phyloP scores from a whole-genome alignment of 192 early-diverging fungal species.

The Linnemannia elongata region DNA sequence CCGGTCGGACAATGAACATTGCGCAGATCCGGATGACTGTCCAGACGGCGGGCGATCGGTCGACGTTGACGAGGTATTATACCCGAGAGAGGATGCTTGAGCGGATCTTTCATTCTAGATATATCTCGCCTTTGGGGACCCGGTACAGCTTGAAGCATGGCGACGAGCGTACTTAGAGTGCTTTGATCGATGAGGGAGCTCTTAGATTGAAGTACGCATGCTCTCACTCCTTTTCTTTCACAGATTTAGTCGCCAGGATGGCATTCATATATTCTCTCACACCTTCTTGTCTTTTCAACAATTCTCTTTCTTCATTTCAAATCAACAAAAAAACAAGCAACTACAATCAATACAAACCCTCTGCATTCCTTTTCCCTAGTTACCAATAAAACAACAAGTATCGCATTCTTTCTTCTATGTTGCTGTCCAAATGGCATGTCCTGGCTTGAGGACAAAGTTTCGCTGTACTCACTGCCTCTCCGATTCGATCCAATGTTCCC shows the following conservation, averaged over 20 bases:
- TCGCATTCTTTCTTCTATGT: neutral
- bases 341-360: neutral
- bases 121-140: conserved; percentile 51
- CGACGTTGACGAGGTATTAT: conserved; percentile 42
- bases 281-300: neutral
- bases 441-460: too few relatives aligned
- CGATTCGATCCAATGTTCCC: too few relatives aligned
- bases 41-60: conserved; percentile 36
- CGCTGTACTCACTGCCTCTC: too few relatives aligned
- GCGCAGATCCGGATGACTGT: conserved; percentile 42
- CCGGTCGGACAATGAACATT: conserved; percentile 43
- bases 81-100: conserved; percentile 55
- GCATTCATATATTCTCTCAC: neutral
- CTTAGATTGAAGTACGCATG: neutral
- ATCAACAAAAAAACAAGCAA: neutral
- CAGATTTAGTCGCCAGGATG: neutral
- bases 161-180: conserved; percentile 38
- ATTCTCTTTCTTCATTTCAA: neutral
- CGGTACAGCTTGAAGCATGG: conserved; percentile 48
- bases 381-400: neutral
- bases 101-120: conserved; percentile 46
- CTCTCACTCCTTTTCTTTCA: neutral
- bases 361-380: neutral
- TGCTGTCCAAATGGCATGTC: neutral
- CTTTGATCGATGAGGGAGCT: neutral